A percentile compares a stretch with the other conserved stretches of the same genome.
Evolutionary conservation across 352 stramenopile genomes (phyloP).

Genomic region (Globisporangium middletonii): DNA sequence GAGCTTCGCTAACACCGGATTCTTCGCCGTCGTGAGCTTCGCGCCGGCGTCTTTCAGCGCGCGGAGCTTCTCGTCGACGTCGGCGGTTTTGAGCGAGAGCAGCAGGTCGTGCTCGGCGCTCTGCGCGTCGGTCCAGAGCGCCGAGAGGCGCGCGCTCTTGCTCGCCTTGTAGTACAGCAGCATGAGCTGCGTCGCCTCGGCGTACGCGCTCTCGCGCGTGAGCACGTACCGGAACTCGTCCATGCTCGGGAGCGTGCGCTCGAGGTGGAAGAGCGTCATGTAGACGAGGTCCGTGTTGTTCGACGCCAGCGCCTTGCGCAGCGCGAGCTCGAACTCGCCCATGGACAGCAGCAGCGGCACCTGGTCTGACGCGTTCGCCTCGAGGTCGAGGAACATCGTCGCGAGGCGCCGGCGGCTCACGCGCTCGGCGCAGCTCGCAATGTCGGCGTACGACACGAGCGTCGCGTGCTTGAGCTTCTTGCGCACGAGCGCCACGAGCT

Average conservation of each 20-base stretch:
- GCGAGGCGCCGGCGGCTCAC: slow-evolving; percentile 78
- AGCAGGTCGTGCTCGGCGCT: slow-evolving; percentile 73
- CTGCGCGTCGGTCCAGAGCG: slow-evolving; percentile 56
- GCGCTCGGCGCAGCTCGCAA: slow-evolving; percentile 74
- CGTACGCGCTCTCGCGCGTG: slow-evolving; percentile 63
- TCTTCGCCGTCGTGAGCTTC: slow-evolving; percentile 68
- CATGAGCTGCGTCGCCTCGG: slow-evolving; percentile 71
- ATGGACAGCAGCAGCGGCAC: slow-evolving; percentile 88
- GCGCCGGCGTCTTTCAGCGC: slow-evolving; percentile 57
- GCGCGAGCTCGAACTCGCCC: slow-evolving; percentile 87
- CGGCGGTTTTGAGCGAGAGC: slow-evolving; percentile 54
- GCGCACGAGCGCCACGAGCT: slow-evolving; percentile 76
- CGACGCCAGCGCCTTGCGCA: slow-evolving; percentile 85
- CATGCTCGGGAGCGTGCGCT: slow-evolving; percentile 71
- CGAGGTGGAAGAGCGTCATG: slow-evolving; percentile 85
- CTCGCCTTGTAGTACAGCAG: slow-evolving; percentile 71
- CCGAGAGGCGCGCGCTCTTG: slow-evolving; percentile 49
- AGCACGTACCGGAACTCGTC: slow-evolving; percentile 79
- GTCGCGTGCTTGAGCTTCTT: slow-evolving; percentile 81
- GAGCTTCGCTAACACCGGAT: slow-evolving; percentile 56
- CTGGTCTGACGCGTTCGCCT: slow-evolving; percentile 84
- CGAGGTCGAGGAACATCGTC: slow-evolving; percentile 88
- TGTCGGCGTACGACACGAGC: slow-evolving; percentile 77
- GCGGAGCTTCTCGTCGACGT: slow-evolving; percentile 61
- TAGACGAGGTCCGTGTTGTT: slow-evolving; percentile 89